Percentiles rank a stretch among this genome's conserved stretches.
Conservation (phyloP, 2,329 filamentous ascomycete genomes). For the Diaporthe ampelina region DNA sequence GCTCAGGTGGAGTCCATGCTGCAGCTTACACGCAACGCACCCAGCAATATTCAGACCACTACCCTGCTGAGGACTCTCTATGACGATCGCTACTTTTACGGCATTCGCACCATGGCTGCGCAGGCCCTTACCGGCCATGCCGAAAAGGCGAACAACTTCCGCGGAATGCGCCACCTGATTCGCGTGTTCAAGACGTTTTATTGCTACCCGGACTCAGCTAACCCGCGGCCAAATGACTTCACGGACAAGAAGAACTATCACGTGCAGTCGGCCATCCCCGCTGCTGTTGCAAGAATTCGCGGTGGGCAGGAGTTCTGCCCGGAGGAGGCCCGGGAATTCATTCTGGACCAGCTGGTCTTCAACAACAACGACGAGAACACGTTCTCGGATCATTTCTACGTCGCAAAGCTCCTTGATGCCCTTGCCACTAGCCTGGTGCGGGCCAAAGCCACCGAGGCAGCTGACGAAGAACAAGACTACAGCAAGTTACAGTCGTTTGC, state of each 20-base stretch:
- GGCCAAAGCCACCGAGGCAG: conserved; percentile 62
- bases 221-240: conserved; percentile 92
- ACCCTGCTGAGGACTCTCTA: conserved; percentile 91
- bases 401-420: conserved; percentile 81
- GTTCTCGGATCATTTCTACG: conserved; percentile 91
- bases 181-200: conserved; percentile 91
- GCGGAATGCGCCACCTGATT: conserved; percentile 87
- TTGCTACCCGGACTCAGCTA: conserved; percentile 82
- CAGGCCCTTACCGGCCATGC: conserved; percentile 83
- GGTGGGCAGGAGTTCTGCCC: conserved; percentile 84
- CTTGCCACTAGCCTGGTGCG: conserved; percentile 71
- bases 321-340: conserved; percentile 82
- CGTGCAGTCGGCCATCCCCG: conserved; percentile 86
- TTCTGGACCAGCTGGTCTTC: conserved; percentile 89
- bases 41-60: conserved; percentile 87
- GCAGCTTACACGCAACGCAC: conserved; percentile 75
- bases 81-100: conserved; percentile 93
- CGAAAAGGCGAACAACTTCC: conserved; percentile 76
- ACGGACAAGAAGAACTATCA: conserved; percentile 87
- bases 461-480: conserved; percentile 57
- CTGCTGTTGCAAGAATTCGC: conserved; percentile 83
- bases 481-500: conserved; percentile 63
- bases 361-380: conserved; percentile 95
- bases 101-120: conserved; percentile 89
- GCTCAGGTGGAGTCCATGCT: conserved; percentile 86